phyloP scores from a whole-genome alignment of 495 filamentous ascomycete species.

The Aspergillus conjunctus region DNA sequence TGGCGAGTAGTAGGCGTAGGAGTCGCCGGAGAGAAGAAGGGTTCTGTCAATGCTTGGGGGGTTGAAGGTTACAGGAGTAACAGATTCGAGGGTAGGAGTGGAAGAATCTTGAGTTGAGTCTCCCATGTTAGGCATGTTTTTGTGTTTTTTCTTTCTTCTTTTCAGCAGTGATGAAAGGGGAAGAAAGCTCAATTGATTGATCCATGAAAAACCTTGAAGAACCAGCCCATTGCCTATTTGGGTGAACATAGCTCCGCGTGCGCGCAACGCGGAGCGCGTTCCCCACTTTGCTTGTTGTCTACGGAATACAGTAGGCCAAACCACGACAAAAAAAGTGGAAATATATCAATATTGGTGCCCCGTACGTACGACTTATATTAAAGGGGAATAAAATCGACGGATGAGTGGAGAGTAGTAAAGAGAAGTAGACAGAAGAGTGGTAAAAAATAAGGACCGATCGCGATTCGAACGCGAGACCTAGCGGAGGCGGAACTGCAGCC shows the following conservation, averaged over 20 bases:
- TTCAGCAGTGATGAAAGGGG: too few species aligned
- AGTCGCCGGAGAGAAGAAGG: conserved; percentile 66
- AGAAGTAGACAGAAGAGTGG: too few species aligned
- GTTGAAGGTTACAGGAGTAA: conserved; percentile 57
- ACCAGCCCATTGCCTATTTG: too few species aligned
- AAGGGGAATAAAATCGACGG: too few species aligned
- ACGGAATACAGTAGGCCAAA: neutral
- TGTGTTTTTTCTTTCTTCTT: too few species aligned
- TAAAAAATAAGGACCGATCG: neutral
- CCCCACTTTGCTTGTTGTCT: neutral
- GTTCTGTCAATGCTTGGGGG: conserved; percentile 72
- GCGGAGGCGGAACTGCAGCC: conserved; percentile 3
- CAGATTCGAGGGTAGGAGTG: conserved; percentile 38
- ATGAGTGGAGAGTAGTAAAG: neutral
- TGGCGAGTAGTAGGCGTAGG: conserved; percentile 83
- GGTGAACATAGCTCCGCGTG: too few species aligned
- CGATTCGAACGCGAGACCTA: conserved; percentile 7
- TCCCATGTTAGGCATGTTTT: conserved; percentile 12
- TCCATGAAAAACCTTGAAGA: too few species aligned
- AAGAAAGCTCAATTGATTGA: too few species aligned
- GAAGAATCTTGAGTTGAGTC: conserved; percentile 2
- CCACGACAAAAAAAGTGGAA: neutral
- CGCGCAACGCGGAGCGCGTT: too few species aligned
- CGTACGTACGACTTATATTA: too few species aligned
- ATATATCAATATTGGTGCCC: too few species aligned